phyloP scores from a whole-genome alignment of 495 filamentous ascomycete species.

The Achaetomiella virescens region DNA sequence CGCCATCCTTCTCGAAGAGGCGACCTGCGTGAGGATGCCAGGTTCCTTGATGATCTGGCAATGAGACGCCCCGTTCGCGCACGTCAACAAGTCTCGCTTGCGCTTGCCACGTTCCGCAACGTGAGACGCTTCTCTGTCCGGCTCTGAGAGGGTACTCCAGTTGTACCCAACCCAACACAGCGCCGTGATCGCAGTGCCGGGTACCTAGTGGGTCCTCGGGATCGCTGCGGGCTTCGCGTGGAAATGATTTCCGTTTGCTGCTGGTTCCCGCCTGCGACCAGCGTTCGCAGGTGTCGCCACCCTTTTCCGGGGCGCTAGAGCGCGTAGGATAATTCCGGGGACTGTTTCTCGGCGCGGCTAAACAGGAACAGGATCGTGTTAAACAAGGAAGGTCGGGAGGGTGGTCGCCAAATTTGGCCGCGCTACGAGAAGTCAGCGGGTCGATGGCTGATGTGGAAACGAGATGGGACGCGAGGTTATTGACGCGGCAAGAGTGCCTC shows the following conservation, averaged over 20 bases:
- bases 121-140: not conserved
- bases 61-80: not conserved
- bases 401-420: slow-evolving; percentile 23
- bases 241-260: too few species aligned
- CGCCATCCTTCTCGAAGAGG: slow-evolving; percentile 7
- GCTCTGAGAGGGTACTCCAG: not conserved
- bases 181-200: not conserved
- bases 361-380: slow-evolving; percentile 24
- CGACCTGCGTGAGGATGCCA: slow-evolving; percentile 6
- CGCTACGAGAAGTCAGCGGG: slow-evolving; percentile 10
- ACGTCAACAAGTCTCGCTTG: not conserved
- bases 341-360: slow-evolving; percentile 22
- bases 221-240: too few species aligned
- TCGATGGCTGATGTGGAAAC: slow-evolving; percentile 19
- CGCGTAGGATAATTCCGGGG: not conserved
- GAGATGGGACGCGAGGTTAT: not conserved
- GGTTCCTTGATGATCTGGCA: slow-evolving; percentile 15
- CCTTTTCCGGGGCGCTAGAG: slow-evolving; percentile 18
- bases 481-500: too few species aligned
- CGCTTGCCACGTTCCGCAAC: not conserved
- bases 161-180: not conserved
- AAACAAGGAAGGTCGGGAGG: slow-evolving; percentile 16
- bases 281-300: slow-evolving; percentile 12
- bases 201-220: not conserved
- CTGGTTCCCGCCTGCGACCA: too few species aligned